Conservation (phyloP, 2,329 filamentous ascomycete genomes). For the Aspergillus udagawae region DNA sequence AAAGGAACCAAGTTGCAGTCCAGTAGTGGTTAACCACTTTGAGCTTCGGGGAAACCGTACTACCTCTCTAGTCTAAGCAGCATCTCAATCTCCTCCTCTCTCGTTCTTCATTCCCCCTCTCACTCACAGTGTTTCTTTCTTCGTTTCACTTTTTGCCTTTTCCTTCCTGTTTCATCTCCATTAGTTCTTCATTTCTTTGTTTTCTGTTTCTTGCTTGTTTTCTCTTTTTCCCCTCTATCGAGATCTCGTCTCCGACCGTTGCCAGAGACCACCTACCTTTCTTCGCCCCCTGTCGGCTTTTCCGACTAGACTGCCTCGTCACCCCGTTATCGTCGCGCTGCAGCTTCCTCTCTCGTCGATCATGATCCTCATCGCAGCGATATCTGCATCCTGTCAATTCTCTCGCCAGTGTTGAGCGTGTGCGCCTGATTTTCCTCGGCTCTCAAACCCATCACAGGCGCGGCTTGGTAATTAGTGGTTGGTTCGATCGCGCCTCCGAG, state of each 20-base stretch:
- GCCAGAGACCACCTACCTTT: neutral
- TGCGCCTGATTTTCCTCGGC: conserved; percentile 2
- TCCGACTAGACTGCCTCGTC: neutral
- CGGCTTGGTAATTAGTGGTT: conserved; percentile 15
- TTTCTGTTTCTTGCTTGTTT: neutral
- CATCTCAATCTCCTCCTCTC: conserved; percentile 2
- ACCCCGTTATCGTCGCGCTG: neutral
- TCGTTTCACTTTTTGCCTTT: conserved; percentile 3
- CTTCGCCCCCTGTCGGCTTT: neutral
- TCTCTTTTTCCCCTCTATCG: neutral
- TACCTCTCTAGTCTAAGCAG: neutral
- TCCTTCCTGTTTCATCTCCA: conserved; percentile 1
- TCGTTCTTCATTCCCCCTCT: neutral
- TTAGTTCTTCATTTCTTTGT: conserved; percentile 2
- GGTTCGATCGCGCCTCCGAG: conserved; percentile 18
- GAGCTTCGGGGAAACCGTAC: too few species aligned
- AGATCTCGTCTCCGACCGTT: neutral
- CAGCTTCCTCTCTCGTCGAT: conserved; percentile 16
- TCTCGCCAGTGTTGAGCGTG: conserved; percentile 18
- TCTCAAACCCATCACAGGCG: neutral
- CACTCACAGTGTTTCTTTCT: conserved; percentile 1
- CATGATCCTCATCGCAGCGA: conserved; percentile 18
- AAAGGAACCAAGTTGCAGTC: too few species aligned
- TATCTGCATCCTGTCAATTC: conserved; percentile 18
- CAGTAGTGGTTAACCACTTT: too few species aligned